These are phyloP conservation scores for Naganishia antarctica DNA, from an alignment of 768 basidiomycete species.

Conservation along the genomic window DNA sequence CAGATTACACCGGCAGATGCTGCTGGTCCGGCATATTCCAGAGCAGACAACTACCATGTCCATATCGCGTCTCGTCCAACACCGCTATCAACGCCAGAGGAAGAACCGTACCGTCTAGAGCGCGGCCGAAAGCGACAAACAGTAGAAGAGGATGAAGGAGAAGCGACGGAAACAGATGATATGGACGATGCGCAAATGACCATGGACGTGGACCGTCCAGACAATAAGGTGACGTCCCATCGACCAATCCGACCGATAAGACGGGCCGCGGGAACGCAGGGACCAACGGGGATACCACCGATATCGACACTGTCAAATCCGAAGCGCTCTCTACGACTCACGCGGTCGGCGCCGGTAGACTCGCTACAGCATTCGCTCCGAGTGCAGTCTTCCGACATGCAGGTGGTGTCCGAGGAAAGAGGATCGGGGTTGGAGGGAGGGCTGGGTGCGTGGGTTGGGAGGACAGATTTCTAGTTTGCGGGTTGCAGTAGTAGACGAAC, in stretches of 20 bases:
- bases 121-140: conserved; percentile 11
- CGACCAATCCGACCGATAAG: conserved; percentile 5
- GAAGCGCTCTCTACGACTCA: neutral
- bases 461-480: conserved; percentile 17
- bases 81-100: neutral
- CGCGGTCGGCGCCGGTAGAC: conserved; percentile 1
- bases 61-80: neutral
- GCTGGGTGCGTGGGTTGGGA: neutral
- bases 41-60: conserved; percentile 10
- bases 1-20: neutral
- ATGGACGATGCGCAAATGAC: neutral
- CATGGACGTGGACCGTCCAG: neutral
- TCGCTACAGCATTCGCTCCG: neutral
- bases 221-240: neutral
- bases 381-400: neutral
- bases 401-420: too few relatives aligned
- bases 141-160: conserved; percentile 7
- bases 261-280: neutral
- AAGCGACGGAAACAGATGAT: conserved; percentile 4
- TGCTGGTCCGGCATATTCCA: neutral
- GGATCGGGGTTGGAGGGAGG: too few relatives aligned
- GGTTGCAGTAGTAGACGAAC: neutral
- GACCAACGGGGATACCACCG: too few relatives aligned
- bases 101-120: conserved; percentile 8
- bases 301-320: neutral